Conservation (phyloP, 805 yeast species). For the Lipomyces anomalus region DNA sequence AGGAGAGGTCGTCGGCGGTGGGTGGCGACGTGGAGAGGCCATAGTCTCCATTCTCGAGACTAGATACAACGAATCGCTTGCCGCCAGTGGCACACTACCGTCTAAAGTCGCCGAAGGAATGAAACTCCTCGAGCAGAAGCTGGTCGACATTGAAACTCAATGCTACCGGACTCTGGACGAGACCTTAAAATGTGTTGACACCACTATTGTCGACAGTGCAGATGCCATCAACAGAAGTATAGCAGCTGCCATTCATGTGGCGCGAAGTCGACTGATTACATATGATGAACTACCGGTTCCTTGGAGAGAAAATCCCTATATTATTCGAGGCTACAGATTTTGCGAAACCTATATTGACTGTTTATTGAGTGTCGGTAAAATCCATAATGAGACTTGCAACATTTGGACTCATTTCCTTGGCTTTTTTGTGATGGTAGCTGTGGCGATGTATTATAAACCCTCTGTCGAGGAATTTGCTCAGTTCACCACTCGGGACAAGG, state of each 20-base stretch:
- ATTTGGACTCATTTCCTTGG: conserved; percentile 91
- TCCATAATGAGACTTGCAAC: conserved; percentile 86
- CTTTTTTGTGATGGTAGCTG: conserved; percentile 48
- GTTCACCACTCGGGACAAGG: conserved; percentile 37
- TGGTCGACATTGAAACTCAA: conserved; percentile 32
- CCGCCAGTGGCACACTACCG: conserved; percentile 22
- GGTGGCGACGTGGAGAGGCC: conserved; percentile 33
- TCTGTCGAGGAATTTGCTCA: conserved; percentile 45
- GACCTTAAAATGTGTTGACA: conserved; percentile 6
- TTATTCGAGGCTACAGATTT: conserved; percentile 80
- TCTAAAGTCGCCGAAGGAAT: conserved; percentile 29
- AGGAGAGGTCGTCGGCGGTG: conserved; percentile 32
- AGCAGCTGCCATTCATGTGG: conserved; percentile 25
- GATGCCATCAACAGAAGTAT: conserved; percentile 15
- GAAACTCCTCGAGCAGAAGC: conserved; percentile 32
- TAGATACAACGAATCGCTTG: conserved; percentile 23
- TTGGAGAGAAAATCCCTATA: conserved; percentile 89
- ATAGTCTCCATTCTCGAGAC: conserved; percentile 29
- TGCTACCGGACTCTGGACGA: conserved; percentile 22
- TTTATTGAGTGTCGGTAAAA: conserved; percentile 49
- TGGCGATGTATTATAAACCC: conserved; percentile 62
- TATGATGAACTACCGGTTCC: conserved; percentile 84
- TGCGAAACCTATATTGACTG: conserved; percentile 57
- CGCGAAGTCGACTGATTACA: conserved; percentile 48
- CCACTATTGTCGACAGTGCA: conserved; percentile 9